Evolutionary conservation across 2,329 filamentous ascomycete species (phyloP).

Genomic region (Fusarium tupiense): DNA sequence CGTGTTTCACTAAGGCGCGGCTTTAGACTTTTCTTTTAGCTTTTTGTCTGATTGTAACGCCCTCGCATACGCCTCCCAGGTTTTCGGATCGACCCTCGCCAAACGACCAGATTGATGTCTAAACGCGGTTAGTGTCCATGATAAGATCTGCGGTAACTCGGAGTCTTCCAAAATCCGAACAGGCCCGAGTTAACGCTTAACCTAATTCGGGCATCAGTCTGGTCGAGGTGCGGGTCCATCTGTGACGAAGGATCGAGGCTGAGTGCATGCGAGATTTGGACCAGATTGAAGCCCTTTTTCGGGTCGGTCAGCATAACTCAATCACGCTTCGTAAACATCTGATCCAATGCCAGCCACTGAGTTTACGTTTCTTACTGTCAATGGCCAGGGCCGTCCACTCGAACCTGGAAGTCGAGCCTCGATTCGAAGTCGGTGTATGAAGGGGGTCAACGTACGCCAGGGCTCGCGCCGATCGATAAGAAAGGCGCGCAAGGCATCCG

Average conservation of each 20-base stretch:
- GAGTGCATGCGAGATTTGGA: not conserved
- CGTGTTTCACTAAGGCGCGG: rapidly evolving
- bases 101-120: not conserved
- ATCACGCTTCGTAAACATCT: no score
- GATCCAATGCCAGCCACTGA: not conserved
- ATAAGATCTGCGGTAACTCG: not conserved
- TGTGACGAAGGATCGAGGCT: not conserved
- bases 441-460: not conserved
- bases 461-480: slow-evolving; percentile 1
- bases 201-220: not conserved
- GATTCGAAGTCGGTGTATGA: slow-evolving; percentile 7
- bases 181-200: rapidly evolving
- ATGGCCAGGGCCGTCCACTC: not conserved
- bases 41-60: not conserved
- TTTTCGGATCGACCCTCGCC: not conserved
- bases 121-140: not conserved
- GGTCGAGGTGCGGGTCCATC: not conserved
- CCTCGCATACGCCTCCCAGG: rapidly evolving
- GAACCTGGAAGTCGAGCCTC: not conserved
- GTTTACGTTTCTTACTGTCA: not conserved
- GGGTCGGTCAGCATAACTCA: not conserved
- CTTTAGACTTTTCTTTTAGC: not conserved
- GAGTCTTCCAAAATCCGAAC: not conserved
- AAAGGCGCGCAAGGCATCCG: not conserved
- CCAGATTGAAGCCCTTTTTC: not conserved